Conservation (phyloP, 2,329 filamentous ascomycete species). For the Claviceps sp. region DNA sequence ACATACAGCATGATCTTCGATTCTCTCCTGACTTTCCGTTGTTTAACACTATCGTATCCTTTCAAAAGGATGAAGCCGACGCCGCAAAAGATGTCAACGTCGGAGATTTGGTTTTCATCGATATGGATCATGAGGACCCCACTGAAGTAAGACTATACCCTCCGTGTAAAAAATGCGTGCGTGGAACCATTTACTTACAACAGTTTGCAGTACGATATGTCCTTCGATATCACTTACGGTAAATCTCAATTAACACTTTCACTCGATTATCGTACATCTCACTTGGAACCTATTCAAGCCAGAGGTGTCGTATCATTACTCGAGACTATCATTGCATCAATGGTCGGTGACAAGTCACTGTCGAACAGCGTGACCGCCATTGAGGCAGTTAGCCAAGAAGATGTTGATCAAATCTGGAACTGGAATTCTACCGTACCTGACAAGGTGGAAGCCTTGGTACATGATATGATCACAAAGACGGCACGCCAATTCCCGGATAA, state of each 20-base stretch:
- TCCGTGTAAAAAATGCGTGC: not conserved
- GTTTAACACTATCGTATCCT: constrained; percentile 21
- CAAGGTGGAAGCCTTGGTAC: constrained; percentile 8
- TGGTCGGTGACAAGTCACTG: not conserved
- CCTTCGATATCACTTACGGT: constrained; percentile 1
- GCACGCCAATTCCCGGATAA: constrained; percentile 4
- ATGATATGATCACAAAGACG: constrained; percentile 11
- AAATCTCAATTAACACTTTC: not conserved
- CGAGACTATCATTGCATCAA: not conserved
- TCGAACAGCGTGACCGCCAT: not conserved
- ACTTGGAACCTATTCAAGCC: not conserved
- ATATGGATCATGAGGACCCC: constrained; percentile 2
- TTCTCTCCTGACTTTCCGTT: constrained; percentile 8
- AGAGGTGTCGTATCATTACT: constrained; percentile 1
- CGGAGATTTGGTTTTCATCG: not conserved
- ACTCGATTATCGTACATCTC: not conserved
- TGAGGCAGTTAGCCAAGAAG: not conserved
- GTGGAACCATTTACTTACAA: not conserved
- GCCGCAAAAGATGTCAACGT: not conserved
- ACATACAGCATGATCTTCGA: constrained; percentile 24
- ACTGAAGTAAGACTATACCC: constrained; percentile 1
- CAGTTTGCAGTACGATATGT: not conserved
- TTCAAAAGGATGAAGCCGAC: constrained; percentile 12
- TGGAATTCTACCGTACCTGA: constrained; percentile 10
- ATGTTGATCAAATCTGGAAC: constrained; percentile 6